Conservation (phyloP, 306 rosid genomes). For the Myrica gale region DNA sequence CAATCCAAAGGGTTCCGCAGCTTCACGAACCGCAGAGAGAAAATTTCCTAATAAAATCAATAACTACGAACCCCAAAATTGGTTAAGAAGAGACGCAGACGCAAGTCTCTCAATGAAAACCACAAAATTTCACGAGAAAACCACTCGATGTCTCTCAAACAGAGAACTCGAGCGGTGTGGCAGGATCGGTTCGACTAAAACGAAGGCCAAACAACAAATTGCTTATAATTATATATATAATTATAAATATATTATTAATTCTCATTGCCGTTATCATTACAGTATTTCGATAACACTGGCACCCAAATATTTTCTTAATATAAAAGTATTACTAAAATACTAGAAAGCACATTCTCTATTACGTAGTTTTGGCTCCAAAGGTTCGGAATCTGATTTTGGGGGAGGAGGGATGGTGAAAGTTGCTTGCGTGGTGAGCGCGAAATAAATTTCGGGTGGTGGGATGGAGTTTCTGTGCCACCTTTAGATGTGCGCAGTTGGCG, state of each 20-base stretch:
- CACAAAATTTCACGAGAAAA: slow-evolving; percentile 1
- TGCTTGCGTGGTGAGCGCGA: slow-evolving; percentile 21
- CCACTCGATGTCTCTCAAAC: slow-evolving; percentile 1
- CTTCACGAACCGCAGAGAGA: neutral
- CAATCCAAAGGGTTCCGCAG: slow-evolving; percentile 8
- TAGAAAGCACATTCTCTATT: neutral
- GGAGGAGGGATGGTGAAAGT: slow-evolving; percentile 19
- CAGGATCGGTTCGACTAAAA: slow-evolving; percentile 3
- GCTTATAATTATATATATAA: neutral
- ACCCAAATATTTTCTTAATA: neutral
- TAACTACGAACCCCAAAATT: slow-evolving; percentile 2
- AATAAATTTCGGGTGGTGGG: slow-evolving; percentile 23
- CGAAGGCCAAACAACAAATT: neutral
- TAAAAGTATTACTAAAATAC: neutral
- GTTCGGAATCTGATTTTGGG: neutral
- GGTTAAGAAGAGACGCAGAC: neutral
- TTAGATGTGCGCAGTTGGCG: neutral
- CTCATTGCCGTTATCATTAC: neutral
- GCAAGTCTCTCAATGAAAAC: slow-evolving; percentile 2
- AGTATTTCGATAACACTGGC: neutral
- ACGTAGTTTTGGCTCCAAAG: slow-evolving; percentile 36
- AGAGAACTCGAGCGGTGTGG: slow-evolving; percentile 18
- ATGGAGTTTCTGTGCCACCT: slow-evolving; percentile 11
- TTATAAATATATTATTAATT: neutral
- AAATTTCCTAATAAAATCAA: neutral